These are phyloP conservation scores for Alisma plantagoaquatica DNA, from an alignment of 106 monocot species.

Conservation along the genomic window DNA sequence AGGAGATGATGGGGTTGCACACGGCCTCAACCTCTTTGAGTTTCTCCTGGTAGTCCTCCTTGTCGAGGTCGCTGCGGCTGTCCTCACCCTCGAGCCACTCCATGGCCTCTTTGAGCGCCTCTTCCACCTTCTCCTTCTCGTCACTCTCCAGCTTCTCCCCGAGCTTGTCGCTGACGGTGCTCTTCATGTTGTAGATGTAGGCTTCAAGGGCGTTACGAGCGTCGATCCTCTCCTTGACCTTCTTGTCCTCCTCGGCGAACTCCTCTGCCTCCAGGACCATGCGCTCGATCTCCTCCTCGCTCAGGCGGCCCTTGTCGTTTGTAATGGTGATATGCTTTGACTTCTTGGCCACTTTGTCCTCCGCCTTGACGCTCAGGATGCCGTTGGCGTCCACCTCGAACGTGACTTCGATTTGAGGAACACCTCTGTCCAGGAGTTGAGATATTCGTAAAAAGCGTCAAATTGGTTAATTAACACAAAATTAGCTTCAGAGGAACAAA, in stretches of 20 bases:
- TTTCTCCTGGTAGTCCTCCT: slow-evolving; percentile 12
- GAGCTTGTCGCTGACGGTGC: slow-evolving; percentile 12
- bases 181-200: slow-evolving; percentile 15
- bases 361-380: slow-evolving; percentile 42
- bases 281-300: slow-evolving; percentile 19
- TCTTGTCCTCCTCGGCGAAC: slow-evolving; percentile 23
- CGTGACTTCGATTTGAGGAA: slow-evolving; percentile 46
- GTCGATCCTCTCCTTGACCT: slow-evolving; percentile 21
- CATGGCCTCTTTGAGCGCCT: slow-evolving; percentile 7
- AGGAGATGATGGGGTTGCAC: slow-evolving; percentile 14
- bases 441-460: too few relatives aligned
- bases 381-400: slow-evolving; percentile 53
- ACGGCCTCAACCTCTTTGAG: slow-evolving; percentile 16
- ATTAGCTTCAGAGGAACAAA: background rate
- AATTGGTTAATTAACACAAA: too few relatives aligned
- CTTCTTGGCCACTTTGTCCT: slow-evolving; percentile 35
- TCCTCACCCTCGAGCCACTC: slow-evolving; percentile 9
- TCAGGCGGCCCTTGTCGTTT: slow-evolving; percentile 26
- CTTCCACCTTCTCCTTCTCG: slow-evolving; percentile 15
- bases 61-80: slow-evolving; percentile 10
- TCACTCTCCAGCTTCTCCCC: slow-evolving; percentile 8
- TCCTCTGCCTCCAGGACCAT: slow-evolving; percentile 21
- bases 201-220: slow-evolving; percentile 17
- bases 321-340: slow-evolving; percentile 46
- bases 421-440: slow-evolving; percentile 19